These are phyloP conservation scores for Solanum ahanhuiri DNA, from an alignment of 257 asterid species.

Conservation along the genomic window DNA sequence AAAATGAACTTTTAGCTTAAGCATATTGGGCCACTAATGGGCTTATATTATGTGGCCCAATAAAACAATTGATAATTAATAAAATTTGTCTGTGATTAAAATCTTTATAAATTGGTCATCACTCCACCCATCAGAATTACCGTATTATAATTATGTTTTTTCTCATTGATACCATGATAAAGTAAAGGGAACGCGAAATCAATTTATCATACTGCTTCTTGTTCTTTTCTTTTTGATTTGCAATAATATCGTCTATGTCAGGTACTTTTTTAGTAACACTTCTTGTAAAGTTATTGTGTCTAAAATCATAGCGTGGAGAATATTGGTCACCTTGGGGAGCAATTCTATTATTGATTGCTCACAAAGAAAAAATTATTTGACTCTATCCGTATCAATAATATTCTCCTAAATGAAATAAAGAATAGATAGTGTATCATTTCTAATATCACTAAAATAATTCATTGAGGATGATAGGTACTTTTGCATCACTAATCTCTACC, in stretches of 20 bases:
- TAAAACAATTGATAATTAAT: background rate
- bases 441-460: too few species aligned
- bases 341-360: too few species aligned
- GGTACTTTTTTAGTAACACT: background rate
- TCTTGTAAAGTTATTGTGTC: background rate
- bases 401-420: too few species aligned
- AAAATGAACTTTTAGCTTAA: background rate
- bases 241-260: background rate
- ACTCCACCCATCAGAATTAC: background rate
- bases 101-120: background rate
- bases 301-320: too few species aligned
- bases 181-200: background rate
- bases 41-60: background rate
- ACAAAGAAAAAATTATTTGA: too few species aligned
- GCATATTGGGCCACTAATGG: background rate
- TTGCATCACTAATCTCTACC: too few species aligned
- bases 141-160: background rate
- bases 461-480: too few species aligned
- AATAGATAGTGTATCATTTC: too few species aligned
- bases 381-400: too few species aligned
- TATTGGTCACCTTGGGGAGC: too few species aligned
- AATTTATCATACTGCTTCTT: background rate
- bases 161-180: background rate
- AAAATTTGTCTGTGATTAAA: background rate
- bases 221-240: background rate